A percentile compares a stretch with the other conserved stretches of the same genome.
phyloP scores from a whole-genome alignment of 2,329 filamentous ascomycete genomes.

The Trichoderma afroharzianum region DNA sequence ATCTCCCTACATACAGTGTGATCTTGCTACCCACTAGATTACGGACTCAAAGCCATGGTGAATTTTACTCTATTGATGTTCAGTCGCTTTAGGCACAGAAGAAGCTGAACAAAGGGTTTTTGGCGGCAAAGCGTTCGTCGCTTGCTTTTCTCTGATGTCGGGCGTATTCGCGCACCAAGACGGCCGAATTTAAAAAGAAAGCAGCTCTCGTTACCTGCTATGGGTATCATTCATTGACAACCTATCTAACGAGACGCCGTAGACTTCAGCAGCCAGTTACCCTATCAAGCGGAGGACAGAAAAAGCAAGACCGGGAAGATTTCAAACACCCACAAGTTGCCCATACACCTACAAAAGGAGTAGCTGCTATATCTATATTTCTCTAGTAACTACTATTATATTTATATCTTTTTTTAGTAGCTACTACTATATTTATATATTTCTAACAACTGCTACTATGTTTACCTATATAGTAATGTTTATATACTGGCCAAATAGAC shows the following conservation, averaged over 20 bases:
- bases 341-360: too few relatives aligned
- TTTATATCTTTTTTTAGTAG: too few relatives aligned
- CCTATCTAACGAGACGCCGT: too few relatives aligned
- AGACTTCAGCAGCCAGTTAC: not conserved
- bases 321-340: too few relatives aligned
- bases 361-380: too few relatives aligned
- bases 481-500: too few relatives aligned
- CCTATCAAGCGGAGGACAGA: too few relatives aligned
- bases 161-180: not conserved
- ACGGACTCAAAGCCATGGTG: not conserved
- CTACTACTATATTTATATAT: too few relatives aligned
- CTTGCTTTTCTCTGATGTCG: not conserved
- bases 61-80: not conserved
- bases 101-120: not conserved
- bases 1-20: not conserved
- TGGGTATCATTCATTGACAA: not conserved
- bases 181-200: not conserved
- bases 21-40: not conserved
- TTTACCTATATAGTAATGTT: too few relatives aligned
- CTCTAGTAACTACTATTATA: too few relatives aligned
- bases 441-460: too few relatives aligned
- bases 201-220: not conserved
- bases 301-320: too few relatives aligned
- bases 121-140: not conserved
- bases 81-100: not conserved